A percentile compares a stretch with the other conserved stretches of the same genome.
phyloP scores from a whole-genome alignment of 2,329 filamentous ascomycete genomes.

The Nemania bipapillata region DNA sequence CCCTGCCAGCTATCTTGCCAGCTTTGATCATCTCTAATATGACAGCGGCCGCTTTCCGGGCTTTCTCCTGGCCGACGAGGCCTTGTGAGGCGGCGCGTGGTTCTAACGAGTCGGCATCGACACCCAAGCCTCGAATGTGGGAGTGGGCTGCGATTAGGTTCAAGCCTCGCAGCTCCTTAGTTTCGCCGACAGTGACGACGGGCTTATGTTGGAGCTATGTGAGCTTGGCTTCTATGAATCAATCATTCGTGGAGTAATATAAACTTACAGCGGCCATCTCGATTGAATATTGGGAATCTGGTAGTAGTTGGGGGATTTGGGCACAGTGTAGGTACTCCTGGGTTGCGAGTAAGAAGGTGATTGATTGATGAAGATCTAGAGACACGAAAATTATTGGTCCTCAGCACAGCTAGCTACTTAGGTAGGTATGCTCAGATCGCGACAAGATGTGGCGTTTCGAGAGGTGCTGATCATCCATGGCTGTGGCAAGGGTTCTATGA shows the following conservation, averaged over 20 bases:
- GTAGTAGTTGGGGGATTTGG: background rate
- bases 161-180: constrained; percentile 92
- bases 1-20: constrained; percentile 95
- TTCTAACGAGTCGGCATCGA: constrained; percentile 90
- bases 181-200: constrained; percentile 86
- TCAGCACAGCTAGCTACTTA: constrained; percentile 17
- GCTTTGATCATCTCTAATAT: constrained; percentile 99
- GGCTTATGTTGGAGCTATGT: constrained; percentile 56
- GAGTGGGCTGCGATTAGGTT: constrained; percentile 99
- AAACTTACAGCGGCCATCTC: constrained; percentile 66
- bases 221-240: constrained; percentile 25
- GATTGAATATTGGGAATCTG: constrained; percentile 22
- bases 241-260: background rate
- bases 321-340: background rate
- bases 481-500: constrained; percentile 11
- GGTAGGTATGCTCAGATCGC: constrained; percentile 30
- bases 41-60: constrained; percentile 92
- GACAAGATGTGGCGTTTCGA: constrained; percentile 34
- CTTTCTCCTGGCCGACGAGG: constrained; percentile 94
- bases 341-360: constrained; percentile 4
- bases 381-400: constrained; percentile 38
- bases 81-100: constrained; percentile 88
- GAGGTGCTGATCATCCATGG: constrained; percentile 8
- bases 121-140: constrained; percentile 93
- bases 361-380: constrained; percentile 19